phyloP scores from a whole-genome alignment of 768 basidiomycete genomes.

The Tulasnella sp. region DNA sequence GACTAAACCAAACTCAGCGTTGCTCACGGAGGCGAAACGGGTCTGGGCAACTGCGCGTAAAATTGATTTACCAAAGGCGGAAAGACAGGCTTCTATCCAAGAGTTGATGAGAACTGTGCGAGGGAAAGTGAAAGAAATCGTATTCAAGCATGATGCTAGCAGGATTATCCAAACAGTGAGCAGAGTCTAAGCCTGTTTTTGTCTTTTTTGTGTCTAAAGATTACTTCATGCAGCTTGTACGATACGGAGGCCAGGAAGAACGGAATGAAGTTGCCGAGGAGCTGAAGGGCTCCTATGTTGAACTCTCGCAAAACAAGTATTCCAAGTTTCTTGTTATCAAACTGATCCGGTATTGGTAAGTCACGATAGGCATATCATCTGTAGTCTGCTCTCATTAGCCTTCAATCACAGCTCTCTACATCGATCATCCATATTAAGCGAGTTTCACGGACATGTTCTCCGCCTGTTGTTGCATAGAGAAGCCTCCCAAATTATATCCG shows the following conservation, averaged over 20 bases:
- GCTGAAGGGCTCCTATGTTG: slow-evolving; percentile 65
- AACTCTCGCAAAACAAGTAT: slow-evolving; percentile 75
- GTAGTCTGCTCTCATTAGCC: no score
- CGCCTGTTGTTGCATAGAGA: slow-evolving; percentile 74
- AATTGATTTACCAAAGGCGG: slow-evolving; percentile 51
- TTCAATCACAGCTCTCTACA: slow-evolving; percentile 46
- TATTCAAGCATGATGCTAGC: slow-evolving; percentile 86
- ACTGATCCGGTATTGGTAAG: slow-evolving; percentile 41
- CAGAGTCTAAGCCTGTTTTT: not conserved
- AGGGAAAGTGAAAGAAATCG: slow-evolving; percentile 73
- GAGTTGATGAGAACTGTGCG: slow-evolving; percentile 64
- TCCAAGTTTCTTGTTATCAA: slow-evolving; percentile 84
- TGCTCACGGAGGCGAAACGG: slow-evolving; percentile 58
- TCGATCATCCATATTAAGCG: slow-evolving; percentile 58
- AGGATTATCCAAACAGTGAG: slow-evolving; percentile 56
- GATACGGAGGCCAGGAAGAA: slow-evolving; percentile 61
- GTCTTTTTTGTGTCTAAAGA: not conserved
- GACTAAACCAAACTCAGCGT: slow-evolving; percentile 59
- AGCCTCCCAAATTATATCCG: slow-evolving; percentile 70
- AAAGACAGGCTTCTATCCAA: slow-evolving; percentile 61
- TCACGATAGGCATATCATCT: no score
- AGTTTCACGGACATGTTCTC: slow-evolving; percentile 65
- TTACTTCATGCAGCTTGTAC: slow-evolving; percentile 38
- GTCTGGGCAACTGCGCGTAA: slow-evolving; percentile 66
- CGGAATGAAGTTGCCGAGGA: slow-evolving; percentile 71